Conservation (phyloP, 495 filamentous ascomycete genomes). For the Jackrogersella minutella region DNA sequence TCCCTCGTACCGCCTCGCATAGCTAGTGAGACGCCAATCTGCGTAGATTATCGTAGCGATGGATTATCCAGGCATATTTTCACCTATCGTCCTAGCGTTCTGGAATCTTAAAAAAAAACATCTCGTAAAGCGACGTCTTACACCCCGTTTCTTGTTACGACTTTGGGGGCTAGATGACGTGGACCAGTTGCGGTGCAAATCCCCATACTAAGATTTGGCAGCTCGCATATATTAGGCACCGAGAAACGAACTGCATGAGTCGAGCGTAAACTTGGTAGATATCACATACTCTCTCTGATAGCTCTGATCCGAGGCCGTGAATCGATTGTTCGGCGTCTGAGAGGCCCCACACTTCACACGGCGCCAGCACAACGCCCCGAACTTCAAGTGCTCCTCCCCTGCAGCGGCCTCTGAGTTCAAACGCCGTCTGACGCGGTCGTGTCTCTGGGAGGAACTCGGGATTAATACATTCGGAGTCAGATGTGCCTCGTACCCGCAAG, state of each 20-base stretch:
- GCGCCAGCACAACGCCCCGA: slow-evolving; percentile 14
- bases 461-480: slow-evolving; percentile 25
- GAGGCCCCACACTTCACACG: slow-evolving; percentile 19
- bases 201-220: slow-evolving; percentile 10
- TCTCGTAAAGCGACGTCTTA: slow-evolving; percentile 37
- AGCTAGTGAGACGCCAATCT: slow-evolving; percentile 6
- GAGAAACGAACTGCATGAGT: slow-evolving; percentile 9
- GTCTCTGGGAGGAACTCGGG: not conserved
- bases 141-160: slow-evolving; percentile 13
- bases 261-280: too few species aligned
- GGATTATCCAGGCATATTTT: not conserved
- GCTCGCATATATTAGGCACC: slow-evolving; percentile 14
- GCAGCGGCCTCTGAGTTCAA: slow-evolving; percentile 35
- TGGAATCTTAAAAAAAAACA: not conserved
- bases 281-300: not conserved
- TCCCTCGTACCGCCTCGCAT: not conserved
- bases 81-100: not conserved
- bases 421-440: slow-evolving; percentile 32
- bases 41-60: not conserved
- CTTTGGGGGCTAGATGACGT: slow-evolving; percentile 40
- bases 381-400: not conserved
- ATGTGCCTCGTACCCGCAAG: slow-evolving; percentile 8
- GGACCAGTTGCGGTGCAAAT: slow-evolving; percentile 34
- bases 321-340: slow-evolving; percentile 22
- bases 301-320: slow-evolving; percentile 9